phyloP scores from a whole-genome alignment of 2,329 filamentous ascomycete genomes.

The Metarhizium humberi region DNA sequence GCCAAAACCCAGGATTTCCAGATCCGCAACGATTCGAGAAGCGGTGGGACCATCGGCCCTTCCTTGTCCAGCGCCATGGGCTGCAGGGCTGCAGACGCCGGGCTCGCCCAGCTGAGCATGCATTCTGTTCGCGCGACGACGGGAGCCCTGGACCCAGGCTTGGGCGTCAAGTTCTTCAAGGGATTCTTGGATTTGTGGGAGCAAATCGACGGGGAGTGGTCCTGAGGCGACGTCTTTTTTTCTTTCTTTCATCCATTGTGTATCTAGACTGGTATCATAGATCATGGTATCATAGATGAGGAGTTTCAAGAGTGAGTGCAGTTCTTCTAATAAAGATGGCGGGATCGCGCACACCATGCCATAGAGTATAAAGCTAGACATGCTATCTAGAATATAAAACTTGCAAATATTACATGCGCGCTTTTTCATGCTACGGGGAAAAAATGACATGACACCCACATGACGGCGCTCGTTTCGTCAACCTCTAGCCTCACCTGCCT shows the following conservation, averaged over 20 bases:
- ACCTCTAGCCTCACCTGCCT: constrained; percentile 4
- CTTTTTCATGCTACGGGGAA: not conserved
- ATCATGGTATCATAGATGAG: no score
- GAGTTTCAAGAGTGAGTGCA: no score
- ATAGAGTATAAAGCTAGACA: not conserved
- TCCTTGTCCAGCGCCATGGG: constrained; percentile 76
- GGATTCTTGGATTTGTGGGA: constrained; percentile 84
- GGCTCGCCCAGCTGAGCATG: constrained; percentile 89
- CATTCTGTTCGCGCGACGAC: constrained; percentile 86
- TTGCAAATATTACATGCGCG: not conserved
- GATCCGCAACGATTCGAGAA: constrained; percentile 85
- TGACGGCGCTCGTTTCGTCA: constrained; percentile 5
- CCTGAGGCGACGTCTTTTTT: constrained; percentile 9
- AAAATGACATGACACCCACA: constrained; percentile 9
- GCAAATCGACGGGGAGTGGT: constrained; percentile 74
- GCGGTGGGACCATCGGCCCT: constrained; percentile 90
- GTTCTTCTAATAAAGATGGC: no score
- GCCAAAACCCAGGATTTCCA: constrained; percentile 79
- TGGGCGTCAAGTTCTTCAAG: constrained; percentile 82
- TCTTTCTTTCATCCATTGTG: no score
- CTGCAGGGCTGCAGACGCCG: constrained; percentile 75
- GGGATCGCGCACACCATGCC: no score
- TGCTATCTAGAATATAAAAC: not conserved
- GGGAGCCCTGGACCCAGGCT: constrained; percentile 73
- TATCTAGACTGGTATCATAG: no score